Percentiles rank a stretch among this genome's conserved stretches.
These are phyloP conservation scores for Erodium moschatum DNA, from an alignment of 441 rosid species.

Conservation along the genomic window DNA sequence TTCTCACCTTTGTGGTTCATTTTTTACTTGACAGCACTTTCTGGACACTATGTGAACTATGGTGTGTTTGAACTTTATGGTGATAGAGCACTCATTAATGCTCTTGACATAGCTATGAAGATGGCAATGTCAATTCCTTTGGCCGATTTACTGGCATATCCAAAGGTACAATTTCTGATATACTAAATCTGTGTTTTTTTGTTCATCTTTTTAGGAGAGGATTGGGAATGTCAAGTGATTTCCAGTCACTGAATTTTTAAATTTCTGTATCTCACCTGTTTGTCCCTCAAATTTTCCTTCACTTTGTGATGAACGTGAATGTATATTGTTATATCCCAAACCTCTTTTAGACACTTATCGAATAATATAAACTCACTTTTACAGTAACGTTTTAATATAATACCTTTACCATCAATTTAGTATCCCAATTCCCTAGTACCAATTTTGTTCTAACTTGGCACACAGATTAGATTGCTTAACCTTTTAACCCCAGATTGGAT, in stretches of 20 bases:
- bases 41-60: constrained; percentile 89
- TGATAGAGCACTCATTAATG: constrained; percentile 92
- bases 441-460: too few relatives aligned
- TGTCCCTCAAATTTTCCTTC: background rate
- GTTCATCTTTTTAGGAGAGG: background rate
- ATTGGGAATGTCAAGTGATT: background rate
- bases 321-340: background rate
- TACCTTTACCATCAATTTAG: too few relatives aligned
- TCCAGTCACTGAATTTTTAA: background rate
- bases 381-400: too few relatives aligned
- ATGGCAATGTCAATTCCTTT: constrained; percentile 83
- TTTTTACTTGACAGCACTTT: constrained; percentile 54
- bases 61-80: constrained; percentile 98
- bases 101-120: constrained; percentile 80
- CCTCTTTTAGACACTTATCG: too few relatives aligned
- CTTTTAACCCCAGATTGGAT: too few relatives aligned
- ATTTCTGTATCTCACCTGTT: background rate
- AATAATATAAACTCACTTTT: too few relatives aligned
- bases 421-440: too few relatives aligned
- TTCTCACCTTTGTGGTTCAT: background rate
- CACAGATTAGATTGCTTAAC: too few relatives aligned
- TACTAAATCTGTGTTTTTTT: background rate
- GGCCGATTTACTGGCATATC: constrained; percentile 79
- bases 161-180: constrained; percentile 47
- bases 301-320: background rate